phyloP scores from a whole-genome alignment of 164 flowering plant species.

The Protea cynaroides region DNA sequence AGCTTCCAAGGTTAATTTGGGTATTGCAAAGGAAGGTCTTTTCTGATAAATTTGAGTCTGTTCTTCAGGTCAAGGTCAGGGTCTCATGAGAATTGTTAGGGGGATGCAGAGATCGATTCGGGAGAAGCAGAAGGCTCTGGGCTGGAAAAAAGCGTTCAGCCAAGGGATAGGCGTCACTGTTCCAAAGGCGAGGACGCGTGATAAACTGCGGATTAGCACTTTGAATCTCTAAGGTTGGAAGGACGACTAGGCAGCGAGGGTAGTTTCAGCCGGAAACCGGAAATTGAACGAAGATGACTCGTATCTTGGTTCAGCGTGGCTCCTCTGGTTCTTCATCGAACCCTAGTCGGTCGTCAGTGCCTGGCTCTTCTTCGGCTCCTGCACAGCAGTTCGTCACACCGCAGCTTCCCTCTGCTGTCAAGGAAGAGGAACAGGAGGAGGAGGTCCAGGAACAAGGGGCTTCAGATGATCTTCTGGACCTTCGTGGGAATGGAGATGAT shows the following conservation, averaged over 20 bases:
- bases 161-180: conserved; percentile 62
- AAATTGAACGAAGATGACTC: conserved; percentile 49
- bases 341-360: conserved; percentile 42
- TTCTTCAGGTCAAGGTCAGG: conserved; percentile 37
- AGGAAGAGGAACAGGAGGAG: conserved; percentile 53
- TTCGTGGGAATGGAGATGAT: conserved; percentile 26
- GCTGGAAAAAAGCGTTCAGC: conserved; percentile 58
- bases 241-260: conserved; percentile 4
- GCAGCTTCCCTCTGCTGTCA: conserved; percentile 30
- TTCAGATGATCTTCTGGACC: conserved; percentile 36
- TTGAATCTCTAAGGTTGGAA: conserved; percentile 26
- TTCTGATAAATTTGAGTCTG: conserved; percentile 27
- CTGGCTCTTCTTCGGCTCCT: conserved; percentile 43
- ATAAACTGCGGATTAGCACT: conserved; percentile 37
- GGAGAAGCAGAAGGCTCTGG: conserved; percentile 43
- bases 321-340: conserved; percentile 63
- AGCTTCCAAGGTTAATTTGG: conserved; percentile 1
- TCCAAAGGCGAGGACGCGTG: conserved; percentile 86
- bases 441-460: conserved; percentile 37
- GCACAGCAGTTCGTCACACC: conserved; percentile 19
- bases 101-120: conserved; percentile 89
- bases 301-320: conserved; percentile 87
- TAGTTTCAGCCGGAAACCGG: conserved; percentile 4
- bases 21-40: conserved; percentile 10
- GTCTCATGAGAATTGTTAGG: conserved; percentile 96